Conservation (phyloP, 1,284 basidiomycete genomes). For the Veloboletus limbatus region DNA sequence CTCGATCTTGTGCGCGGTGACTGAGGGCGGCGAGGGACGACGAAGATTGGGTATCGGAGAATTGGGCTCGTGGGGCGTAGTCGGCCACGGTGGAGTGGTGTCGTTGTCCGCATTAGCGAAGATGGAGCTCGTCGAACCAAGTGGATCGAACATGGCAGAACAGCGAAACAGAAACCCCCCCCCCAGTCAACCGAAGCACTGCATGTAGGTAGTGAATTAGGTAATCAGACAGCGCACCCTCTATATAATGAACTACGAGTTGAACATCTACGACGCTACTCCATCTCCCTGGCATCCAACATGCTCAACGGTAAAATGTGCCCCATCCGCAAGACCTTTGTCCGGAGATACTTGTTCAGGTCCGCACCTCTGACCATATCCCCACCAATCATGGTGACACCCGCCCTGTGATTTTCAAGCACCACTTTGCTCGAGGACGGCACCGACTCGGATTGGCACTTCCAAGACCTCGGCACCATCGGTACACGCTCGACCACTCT, state of each 20-base stretch:
- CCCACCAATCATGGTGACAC: slow-evolving; percentile 84
- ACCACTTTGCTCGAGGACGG: slow-evolving; percentile 27
- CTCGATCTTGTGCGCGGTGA: slow-evolving; percentile 47
- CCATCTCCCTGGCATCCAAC: slow-evolving; percentile 13
- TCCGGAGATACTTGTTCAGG: slow-evolving; percentile 92
- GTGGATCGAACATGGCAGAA: slow-evolving; percentile 50
- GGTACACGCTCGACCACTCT: slow-evolving; percentile 81
- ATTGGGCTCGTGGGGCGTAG: slow-evolving; percentile 54
- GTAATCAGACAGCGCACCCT: too few relatives aligned
- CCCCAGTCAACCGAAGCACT: too few relatives aligned
- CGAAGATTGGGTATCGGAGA: slow-evolving; percentile 50
- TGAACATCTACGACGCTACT: too few relatives aligned
- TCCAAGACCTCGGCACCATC: slow-evolving; percentile 95
- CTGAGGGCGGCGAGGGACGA: slow-evolving; percentile 36
- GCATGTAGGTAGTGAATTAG: too few relatives aligned
- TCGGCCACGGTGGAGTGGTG: slow-evolving; percentile 53
- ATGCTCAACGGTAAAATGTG: slow-evolving; percentile 78
- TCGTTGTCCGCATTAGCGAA: slow-evolving; percentile 41
- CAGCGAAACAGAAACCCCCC: too few relatives aligned
- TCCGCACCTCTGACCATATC: slow-evolving; percentile 82
- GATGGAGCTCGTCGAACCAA: slow-evolving; percentile 46
- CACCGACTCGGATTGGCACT: slow-evolving; percentile 24
- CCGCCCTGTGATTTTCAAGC: slow-evolving; percentile 52
- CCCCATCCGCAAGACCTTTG: slow-evolving; percentile 96
- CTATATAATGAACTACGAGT: too few relatives aligned